These are phyloP conservation scores for Venustampulla echinocandica DNA, from an alignment of 495 filamentous ascomycete genomes.

Conservation along the genomic window DNA sequence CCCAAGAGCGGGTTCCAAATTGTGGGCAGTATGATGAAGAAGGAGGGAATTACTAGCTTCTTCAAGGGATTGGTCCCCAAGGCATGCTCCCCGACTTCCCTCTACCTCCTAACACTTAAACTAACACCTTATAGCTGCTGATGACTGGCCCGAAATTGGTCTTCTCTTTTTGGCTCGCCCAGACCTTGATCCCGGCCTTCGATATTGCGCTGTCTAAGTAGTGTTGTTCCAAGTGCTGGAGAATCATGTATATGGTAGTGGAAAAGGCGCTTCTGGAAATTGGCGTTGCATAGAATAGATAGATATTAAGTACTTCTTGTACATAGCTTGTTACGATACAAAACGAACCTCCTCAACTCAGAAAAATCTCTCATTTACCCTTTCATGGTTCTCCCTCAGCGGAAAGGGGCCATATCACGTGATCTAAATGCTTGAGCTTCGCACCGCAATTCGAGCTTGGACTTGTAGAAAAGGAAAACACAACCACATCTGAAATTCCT, in stretches of 20 bases:
- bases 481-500: too few species aligned
- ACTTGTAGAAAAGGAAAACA: too few species aligned
- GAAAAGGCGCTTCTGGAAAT: slow-evolving; percentile 3
- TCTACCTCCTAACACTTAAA: neutral
- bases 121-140: slow-evolving; percentile 49
- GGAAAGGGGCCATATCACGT: slow-evolving; percentile 2
- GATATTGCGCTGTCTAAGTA: slow-evolving; percentile 31
- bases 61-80: slow-evolving; percentile 98
- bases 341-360: slow-evolving; percentile 14
- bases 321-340: slow-evolving; percentile 7
- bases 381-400: neutral
- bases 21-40: slow-evolving; percentile 76
- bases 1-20: slow-evolving; percentile 91
- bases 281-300: slow-evolving; percentile 14
- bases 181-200: slow-evolving; percentile 71
- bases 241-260: neutral
- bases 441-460: too few species aligned
- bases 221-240: neutral
- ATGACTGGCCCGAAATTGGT: slow-evolving; percentile 99
- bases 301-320: slow-evolving; percentile 14
- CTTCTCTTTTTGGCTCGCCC: slow-evolving; percentile 99
- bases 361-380: neutral
- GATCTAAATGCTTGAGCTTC: too few species aligned
- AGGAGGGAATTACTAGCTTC: slow-evolving; percentile 79
- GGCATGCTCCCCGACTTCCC: slow-evolving; percentile 25